Conservation (phyloP, 495 filamentous ascomycete genomes). For the Chlorociboria aeruginascens region DNA sequence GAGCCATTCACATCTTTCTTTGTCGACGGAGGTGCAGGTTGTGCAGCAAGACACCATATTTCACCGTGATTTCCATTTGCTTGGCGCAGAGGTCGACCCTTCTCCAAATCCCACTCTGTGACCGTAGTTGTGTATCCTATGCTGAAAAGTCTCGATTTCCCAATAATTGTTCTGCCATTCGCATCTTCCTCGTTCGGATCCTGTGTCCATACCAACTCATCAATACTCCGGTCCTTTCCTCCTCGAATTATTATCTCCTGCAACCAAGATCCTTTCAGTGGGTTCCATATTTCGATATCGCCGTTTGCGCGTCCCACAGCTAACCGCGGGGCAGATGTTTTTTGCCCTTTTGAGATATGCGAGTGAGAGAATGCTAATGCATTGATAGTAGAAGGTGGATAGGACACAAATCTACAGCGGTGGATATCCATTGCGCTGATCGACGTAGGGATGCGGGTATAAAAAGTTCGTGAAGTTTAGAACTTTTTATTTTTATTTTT, state of each 20-base stretch:
- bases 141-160: slow-evolving; percentile 81
- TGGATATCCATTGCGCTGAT: slow-evolving; percentile 73
- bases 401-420: slow-evolving; percentile 93
- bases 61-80: slow-evolving; percentile 89
- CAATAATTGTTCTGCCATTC: slow-evolving; percentile 47
- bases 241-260: slow-evolving; percentile 80
- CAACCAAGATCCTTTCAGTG: slow-evolving; percentile 70
- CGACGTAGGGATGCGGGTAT: neutral
- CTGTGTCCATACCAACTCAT: slow-evolving; percentile 86
- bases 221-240: slow-evolving; percentile 76
- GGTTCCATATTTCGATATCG: slow-evolving; percentile 98
- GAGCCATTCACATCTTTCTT: slow-evolving; percentile 19
- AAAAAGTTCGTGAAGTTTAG: slow-evolving; percentile 17
- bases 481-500: too few species aligned
- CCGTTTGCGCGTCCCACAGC: slow-evolving; percentile 90
- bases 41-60: slow-evolving; percentile 91
- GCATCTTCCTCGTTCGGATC: slow-evolving; percentile 59
- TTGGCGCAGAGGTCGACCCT: slow-evolving; percentile 61
- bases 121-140: slow-evolving; percentile 87
- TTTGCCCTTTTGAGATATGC: slow-evolving; percentile 43
- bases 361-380: slow-evolving; percentile 86
- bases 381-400: slow-evolving; percentile 85
- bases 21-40: slow-evolving; percentile 46
- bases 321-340: slow-evolving; percentile 44
- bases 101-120: slow-evolving; percentile 87